A percentile compares a stretch with the other conserved stretches of the same genome.
phyloP scores from a whole-genome alignment of 2,329 filamentous ascomycete genomes.

The Hirsutella rhossiliensis region DNA sequence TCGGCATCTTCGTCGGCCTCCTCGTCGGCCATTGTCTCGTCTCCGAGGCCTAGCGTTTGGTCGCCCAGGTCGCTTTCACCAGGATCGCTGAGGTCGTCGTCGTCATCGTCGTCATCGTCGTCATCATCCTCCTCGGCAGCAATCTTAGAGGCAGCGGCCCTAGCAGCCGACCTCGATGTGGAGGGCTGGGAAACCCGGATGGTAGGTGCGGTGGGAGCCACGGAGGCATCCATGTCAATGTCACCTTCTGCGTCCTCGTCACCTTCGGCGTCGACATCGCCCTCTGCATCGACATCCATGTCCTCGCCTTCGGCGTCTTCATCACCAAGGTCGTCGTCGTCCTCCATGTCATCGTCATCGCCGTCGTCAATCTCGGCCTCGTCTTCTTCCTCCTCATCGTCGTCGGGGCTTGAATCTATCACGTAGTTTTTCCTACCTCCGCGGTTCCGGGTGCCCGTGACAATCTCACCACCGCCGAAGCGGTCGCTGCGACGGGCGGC shows the following conservation, averaged over 20 bases:
- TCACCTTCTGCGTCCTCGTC: conserved; percentile 31
- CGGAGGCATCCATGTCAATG: conserved; percentile 30
- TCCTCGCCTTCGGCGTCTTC: conserved; percentile 29
- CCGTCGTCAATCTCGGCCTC: conserved; percentile 30
- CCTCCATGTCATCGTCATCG: conserved; percentile 19
- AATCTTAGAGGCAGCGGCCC: conserved; percentile 19
- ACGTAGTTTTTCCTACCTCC: conserved; percentile 48
- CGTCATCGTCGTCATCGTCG: conserved; percentile 34
- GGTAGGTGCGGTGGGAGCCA: conserved; percentile 19
- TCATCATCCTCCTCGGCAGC: conserved; percentile 31
- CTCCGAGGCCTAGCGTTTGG: conserved; percentile 24
- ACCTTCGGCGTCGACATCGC: conserved; percentile 32
- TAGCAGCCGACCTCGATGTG: conserved; percentile 20
- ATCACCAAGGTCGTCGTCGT: conserved; percentile 25
- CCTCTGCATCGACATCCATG: conserved; percentile 32
- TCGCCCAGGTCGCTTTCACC: conserved; percentile 34
- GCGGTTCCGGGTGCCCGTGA: conserved; percentile 39
- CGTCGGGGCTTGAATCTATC: conserved; percentile 41
- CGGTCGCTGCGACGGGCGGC: conserved; percentile 23
- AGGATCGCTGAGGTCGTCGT: conserved; percentile 43
- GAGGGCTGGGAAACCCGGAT: conserved; percentile 37
- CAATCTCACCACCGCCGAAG: conserved; percentile 33
- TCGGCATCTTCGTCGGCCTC: conserved; percentile 30
- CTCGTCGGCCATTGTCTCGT: conserved; percentile 34
- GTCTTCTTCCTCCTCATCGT: conserved; percentile 28